Percentiles rank a stretch among this genome's conserved stretches.
phyloP scores from a whole-genome alignment of 805 yeast genomes.

The Tetrapisispora arboricola region DNA sequence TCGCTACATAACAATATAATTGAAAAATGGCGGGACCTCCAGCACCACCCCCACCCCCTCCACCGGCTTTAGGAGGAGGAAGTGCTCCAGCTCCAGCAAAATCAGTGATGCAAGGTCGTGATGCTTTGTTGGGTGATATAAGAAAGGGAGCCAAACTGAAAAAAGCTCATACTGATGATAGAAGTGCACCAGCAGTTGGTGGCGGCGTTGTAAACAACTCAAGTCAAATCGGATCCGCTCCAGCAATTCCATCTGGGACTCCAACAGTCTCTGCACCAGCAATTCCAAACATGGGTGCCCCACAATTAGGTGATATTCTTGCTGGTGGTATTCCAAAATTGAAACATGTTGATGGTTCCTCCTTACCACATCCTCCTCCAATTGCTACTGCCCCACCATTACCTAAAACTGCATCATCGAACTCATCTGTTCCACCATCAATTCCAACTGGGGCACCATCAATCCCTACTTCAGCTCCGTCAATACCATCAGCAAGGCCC shows the following conservation, averaged over 20 bases:
- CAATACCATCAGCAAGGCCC: constrained; percentile 8
- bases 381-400: constrained; percentile 7
- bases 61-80: constrained; percentile 27
- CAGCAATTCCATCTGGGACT: constrained; percentile 15
- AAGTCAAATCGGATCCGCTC: constrained; percentile 7
- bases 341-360: constrained; percentile 22
- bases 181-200: constrained; percentile 50
- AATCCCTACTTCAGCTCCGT: constrained; percentile 3
- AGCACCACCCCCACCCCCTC: constrained; percentile 53
- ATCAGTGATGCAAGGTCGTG: constrained; percentile 32
- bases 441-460: constrained; percentile 6
- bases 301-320: constrained; percentile 26
- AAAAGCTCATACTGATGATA: constrained; percentile 53
- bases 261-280: constrained; percentile 18
- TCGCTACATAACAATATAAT: too few species aligned
- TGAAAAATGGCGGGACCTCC: constrained; percentile 28
- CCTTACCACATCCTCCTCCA: constrained; percentile 6
- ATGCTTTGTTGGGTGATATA: constrained; percentile 69
- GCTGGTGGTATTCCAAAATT: constrained; percentile 77
- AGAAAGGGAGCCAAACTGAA: constrained; percentile 56
- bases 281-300: constrained; percentile 25
- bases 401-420: constrained; percentile 5
- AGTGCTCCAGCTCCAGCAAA: constrained; percentile 26
- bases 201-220: constrained; percentile 25
- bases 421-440: constrained; percentile 12